These are phyloP conservation scores for Cucurbita moschata DNA, from an alignment of 306 rosid species.

Conservation along the genomic window DNA sequence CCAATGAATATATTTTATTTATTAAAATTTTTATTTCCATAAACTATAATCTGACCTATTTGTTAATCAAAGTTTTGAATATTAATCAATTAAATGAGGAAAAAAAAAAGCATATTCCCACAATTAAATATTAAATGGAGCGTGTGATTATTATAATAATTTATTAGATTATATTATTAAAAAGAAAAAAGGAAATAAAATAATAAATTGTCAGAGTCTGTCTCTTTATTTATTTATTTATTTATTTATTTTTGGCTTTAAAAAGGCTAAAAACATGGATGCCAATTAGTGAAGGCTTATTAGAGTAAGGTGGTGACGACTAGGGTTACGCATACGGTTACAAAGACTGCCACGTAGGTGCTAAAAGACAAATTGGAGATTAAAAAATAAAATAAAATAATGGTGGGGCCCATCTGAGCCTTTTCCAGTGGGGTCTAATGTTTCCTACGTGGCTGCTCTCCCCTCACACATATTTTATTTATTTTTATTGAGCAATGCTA, in stretches of 20 bases:
- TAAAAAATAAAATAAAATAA: neutral
- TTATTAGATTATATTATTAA: neutral
- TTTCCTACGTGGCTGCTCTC: constrained; percentile 1
- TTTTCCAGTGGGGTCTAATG: neutral
- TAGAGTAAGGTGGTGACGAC: constrained; percentile 13
- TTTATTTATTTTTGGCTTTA: neutral
- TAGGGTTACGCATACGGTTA: constrained; percentile 20
- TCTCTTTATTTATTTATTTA: neutral
- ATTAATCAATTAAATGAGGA: too few species aligned
- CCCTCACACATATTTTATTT: neutral
- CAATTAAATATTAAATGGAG: neutral
- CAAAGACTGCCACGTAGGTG: neutral
- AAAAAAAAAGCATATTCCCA: neutral
- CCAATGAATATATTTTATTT: neutral
- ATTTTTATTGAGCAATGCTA: neutral
- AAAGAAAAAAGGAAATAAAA: neutral
- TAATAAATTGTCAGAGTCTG: neutral
- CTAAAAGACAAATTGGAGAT: neutral
- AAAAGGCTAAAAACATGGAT: neutral
- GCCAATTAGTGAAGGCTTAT: neutral
- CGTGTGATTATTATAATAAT: neutral
- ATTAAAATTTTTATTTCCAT: neutral
- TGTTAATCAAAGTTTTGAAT: too few species aligned
- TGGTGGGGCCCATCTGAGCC: constrained; percentile 3
- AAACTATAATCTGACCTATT: neutral